phyloP scores from a whole-genome alignment of 2,329 filamentous ascomycete genomes.

The Coleophoma cylindrospora region DNA sequence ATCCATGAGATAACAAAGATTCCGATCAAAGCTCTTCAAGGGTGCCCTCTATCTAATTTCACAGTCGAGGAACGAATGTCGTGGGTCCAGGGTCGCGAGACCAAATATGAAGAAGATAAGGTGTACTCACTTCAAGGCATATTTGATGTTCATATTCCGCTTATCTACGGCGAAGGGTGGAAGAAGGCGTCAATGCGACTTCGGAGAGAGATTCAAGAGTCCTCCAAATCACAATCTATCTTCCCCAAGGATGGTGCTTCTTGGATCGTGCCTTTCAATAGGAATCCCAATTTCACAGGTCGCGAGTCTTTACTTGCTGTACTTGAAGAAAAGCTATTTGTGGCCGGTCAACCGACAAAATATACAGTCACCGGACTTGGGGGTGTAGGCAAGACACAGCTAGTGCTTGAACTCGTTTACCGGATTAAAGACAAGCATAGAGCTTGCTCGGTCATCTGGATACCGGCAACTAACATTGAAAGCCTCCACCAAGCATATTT shows the following conservation, averaged over 20 bases:
- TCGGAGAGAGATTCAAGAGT: slow-evolving; percentile 25
- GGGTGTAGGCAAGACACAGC: slow-evolving; percentile 20
- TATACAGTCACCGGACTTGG: not conserved
- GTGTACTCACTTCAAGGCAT: slow-evolving; percentile 38
- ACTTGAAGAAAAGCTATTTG: too few relatives aligned
- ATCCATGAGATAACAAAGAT: slow-evolving; percentile 2
- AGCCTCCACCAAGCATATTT: not conserved
- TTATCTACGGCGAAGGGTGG: slow-evolving; percentile 31
- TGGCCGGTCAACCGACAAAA: too few relatives aligned
- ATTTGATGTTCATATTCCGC: slow-evolving; percentile 35
- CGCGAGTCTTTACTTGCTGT: too few relatives aligned
- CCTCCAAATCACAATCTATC: not conserved
- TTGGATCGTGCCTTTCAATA: too few relatives aligned
- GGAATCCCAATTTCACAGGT: too few relatives aligned
- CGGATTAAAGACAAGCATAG: slow-evolving; percentile 11
- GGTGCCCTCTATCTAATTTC: slow-evolving; percentile 1
- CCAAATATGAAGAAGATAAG: slow-evolving; percentile 31
- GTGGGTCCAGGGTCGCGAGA: slow-evolving; percentile 31
- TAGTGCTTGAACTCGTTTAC: slow-evolving; percentile 28
- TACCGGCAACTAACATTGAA: slow-evolving; percentile 5
- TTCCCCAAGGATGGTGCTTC: too few relatives aligned
- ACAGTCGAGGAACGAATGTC: slow-evolving; percentile 20
- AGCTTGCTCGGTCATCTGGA: slow-evolving; percentile 28
- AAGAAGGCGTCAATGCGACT: slow-evolving; percentile 26
- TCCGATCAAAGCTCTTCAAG: not conserved